These are phyloP conservation scores for Schizosaccharomyces pombe DNA, from an alignment of 805 yeast species.

Conservation along the genomic window DNA sequence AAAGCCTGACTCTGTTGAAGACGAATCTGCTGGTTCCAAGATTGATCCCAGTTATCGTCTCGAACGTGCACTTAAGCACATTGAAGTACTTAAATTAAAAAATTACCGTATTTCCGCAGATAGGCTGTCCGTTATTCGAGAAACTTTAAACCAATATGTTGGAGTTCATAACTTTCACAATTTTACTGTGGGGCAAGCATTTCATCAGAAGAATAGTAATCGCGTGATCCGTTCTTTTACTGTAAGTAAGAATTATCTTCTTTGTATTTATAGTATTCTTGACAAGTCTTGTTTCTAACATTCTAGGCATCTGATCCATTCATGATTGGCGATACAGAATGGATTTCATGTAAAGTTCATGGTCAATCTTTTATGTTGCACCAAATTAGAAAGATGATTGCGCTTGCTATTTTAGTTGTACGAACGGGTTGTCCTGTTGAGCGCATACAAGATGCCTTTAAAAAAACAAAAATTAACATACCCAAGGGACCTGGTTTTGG, in stretches of 20 bases:
- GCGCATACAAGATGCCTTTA: slow-evolving; percentile 61
- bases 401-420: slow-evolving; percentile 70
- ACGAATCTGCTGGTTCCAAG: too few relatives aligned
- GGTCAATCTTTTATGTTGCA: slow-evolving; percentile 97
- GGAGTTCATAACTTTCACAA: slow-evolving; percentile 88
- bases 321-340: slow-evolving; percentile 14
- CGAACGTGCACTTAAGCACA: not conserved
- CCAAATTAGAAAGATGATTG: slow-evolving; percentile 94
- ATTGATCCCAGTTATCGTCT: too few relatives aligned
- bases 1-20: too few relatives aligned
- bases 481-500: slow-evolving; percentile 98
- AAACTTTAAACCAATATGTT: slow-evolving; percentile 45
- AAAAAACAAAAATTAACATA: slow-evolving; percentile 50
- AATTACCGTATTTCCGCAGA: slow-evolving; percentile 38
- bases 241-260: slow-evolving; percentile 71
- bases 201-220: slow-evolving; percentile 63
- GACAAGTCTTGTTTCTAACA: slow-evolving; percentile 73
- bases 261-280: slow-evolving; percentile 92
- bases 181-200: slow-evolving; percentile 59
- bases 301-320: slow-evolving; percentile 77
- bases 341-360: slow-evolving; percentile 89
- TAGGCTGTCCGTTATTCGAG: slow-evolving; percentile 38
- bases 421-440: slow-evolving; percentile 49
- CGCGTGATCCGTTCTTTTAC: slow-evolving; percentile 59
- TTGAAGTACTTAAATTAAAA: not conserved